phyloP scores from a whole-genome alignment of 2,329 filamentous ascomycete genomes.

The Aspergillus cejpii region DNA sequence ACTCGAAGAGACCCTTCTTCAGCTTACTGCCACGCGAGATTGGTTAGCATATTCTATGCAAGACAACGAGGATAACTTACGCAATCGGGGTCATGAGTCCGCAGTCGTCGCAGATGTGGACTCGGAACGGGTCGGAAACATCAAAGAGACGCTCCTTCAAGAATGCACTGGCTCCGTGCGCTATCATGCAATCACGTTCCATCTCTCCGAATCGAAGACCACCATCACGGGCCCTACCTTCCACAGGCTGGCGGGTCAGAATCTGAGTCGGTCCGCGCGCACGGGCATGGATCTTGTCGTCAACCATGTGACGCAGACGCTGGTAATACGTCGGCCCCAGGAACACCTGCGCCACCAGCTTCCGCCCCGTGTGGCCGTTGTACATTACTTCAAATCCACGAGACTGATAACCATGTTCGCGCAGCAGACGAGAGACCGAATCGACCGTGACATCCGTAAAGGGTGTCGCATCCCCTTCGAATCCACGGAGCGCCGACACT shows the following conservation, averaged over 20 bases:
- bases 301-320: slow-evolving; percentile 97
- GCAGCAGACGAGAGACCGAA: slow-evolving; percentile 76
- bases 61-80: slow-evolving; percentile 56
- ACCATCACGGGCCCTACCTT: slow-evolving; percentile 96
- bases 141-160: slow-evolving; percentile 96
- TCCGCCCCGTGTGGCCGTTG: slow-evolving; percentile 92
- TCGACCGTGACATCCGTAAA: slow-evolving; percentile 98
- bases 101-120: slow-evolving; percentile 97
- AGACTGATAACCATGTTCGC: slow-evolving; percentile 88
- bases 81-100: slow-evolving; percentile 98
- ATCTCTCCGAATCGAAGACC: slow-evolving; percentile 99
- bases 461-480: slow-evolving; percentile 94
- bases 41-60: slow-evolving; percentile 19
- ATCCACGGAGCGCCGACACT: slow-evolving; percentile 84
- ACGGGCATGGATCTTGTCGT: slow-evolving; percentile 99
- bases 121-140: slow-evolving; percentile 94
- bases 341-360: slow-evolving; percentile 91
- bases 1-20: slow-evolving; percentile 93
- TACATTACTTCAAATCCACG: slow-evolving; percentile 98
- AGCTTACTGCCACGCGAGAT: slow-evolving; percentile 58
- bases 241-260: slow-evolving; percentile 91
- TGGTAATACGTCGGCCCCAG: slow-evolving; percentile 98
- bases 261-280: slow-evolving; percentile 95
- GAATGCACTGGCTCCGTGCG: slow-evolving; percentile 95
- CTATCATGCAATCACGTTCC: slow-evolving; percentile 99